Conservation (phyloP, 2,329 filamentous ascomycete genomes). For the Chaetomium globosum region DNA sequence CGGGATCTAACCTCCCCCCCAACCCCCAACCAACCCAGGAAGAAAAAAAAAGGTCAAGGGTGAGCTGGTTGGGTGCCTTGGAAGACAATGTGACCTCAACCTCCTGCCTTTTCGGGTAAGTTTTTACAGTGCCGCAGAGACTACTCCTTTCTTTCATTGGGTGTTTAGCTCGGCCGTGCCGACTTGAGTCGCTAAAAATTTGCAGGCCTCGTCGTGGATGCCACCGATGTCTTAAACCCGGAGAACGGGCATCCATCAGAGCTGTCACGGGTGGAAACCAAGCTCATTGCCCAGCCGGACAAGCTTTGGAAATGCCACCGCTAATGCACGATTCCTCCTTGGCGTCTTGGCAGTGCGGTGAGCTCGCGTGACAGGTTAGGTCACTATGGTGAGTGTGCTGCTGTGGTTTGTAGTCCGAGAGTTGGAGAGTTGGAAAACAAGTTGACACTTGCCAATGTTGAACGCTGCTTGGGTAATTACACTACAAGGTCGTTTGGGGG, state of each 20-base stretch:
- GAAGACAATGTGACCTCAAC: conserved; percentile 12
- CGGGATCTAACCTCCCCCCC: too few relatives aligned
- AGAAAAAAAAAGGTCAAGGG: neutral
- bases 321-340: conserved; percentile 1
- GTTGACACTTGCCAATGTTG: neutral
- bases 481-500: too few relatives aligned
- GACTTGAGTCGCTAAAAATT: neutral
- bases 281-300: neutral
- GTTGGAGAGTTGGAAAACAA: too few relatives aligned
- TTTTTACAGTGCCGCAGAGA: neutral
- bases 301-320: conserved; percentile 2
- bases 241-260: neutral
- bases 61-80: neutral
- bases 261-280: neutral
- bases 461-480: too few relatives aligned
- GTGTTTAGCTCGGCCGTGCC: neutral
- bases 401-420: too few relatives aligned
- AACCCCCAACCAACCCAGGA: neutral
- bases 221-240: neutral
- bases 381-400: too few relatives aligned
- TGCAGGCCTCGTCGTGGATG: conserved; percentile 1
- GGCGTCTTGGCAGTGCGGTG: conserved; percentile 10
- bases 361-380: neutral
- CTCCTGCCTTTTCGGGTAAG: conserved; percentile 13
- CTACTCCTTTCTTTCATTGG: neutral